Evolutionary conservation across 495 filamentous ascomycete genomes (phyloP).

Genomic region (Hyaloscypha bicolor): DNA sequence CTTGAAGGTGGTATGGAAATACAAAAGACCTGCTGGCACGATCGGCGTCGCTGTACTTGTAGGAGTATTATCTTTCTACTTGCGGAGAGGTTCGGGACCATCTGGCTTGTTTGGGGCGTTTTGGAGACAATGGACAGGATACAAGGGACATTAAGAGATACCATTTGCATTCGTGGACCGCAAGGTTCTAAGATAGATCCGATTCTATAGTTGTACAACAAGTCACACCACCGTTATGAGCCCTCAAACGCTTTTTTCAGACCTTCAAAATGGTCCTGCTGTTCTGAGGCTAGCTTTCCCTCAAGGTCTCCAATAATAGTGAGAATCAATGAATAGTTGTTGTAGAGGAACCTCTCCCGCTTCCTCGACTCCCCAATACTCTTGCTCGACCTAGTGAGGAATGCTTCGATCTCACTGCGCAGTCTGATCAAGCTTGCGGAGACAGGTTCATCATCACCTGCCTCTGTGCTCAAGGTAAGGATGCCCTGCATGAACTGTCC

Average conservation of each 20-base stretch:
- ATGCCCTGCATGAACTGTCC: conserved; percentile 87
- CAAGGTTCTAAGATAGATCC: background rate
- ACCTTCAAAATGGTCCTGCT: conserved; percentile 67
- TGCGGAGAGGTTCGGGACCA: conserved; percentile 30
- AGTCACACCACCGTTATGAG: conserved; percentile 4
- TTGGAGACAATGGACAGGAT: conserved; percentile 27
- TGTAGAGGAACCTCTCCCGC: conserved; percentile 84
- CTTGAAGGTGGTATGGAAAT: conserved; percentile 56
- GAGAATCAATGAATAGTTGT: conserved; percentile 89
- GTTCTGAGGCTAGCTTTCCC: conserved; percentile 77
- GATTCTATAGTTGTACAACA: conserved; percentile 11
- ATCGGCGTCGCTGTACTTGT: conserved; percentile 66
- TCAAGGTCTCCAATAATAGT: conserved; percentile 87
- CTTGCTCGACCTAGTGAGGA: conserved; percentile 65
- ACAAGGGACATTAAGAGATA: conserved; percentile 24
- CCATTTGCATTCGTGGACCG: conserved; percentile 5
- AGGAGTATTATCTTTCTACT: conserved; percentile 57
- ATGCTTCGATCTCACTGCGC: conserved; percentile 74
- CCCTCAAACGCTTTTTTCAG: conserved; percentile 31
- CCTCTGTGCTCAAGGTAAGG: conserved; percentile 77
- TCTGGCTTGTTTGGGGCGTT: conserved; percentile 28
- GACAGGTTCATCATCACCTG: conserved; percentile 92
- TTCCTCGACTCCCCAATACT: conserved; percentile 75
- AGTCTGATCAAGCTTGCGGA: conserved; percentile 75
- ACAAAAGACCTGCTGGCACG: conserved; percentile 57